Conservation (phyloP, 345 rosid genomes). For the Schrenkiella parvula region DNA sequence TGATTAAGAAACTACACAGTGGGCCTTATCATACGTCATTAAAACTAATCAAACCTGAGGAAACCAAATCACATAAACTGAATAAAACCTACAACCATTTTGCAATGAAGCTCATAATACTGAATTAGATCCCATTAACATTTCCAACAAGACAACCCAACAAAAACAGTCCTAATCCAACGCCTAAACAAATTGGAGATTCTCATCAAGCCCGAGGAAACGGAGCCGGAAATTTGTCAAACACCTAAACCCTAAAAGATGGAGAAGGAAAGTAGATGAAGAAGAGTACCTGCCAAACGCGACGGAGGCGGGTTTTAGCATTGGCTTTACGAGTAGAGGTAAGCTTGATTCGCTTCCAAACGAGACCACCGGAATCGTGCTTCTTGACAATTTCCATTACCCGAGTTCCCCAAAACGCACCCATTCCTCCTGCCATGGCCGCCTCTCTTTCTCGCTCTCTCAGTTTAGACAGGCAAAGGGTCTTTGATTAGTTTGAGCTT, state of each 20-base stretch:
- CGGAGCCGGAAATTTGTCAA: background rate
- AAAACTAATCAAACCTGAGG: background rate
- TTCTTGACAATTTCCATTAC: conserved; percentile 93
- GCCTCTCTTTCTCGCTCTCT: conserved; percentile 18
- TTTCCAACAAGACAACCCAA: background rate
- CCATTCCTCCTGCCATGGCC: conserved; percentile 36
- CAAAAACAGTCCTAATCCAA: background rate
- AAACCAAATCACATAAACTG: background rate
- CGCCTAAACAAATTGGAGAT: background rate
- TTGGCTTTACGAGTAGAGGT: conserved; percentile 91
- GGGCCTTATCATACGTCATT: background rate
- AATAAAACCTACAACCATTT: background rate
- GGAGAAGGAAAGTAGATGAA: background rate
- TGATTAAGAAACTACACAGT: background rate
- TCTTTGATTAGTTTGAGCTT: conserved; percentile 48
- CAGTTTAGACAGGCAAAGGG: conserved; percentile 45
- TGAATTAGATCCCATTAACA: background rate
- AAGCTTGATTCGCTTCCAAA: conserved; percentile 94
- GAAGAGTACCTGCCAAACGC: conserved; percentile 81
- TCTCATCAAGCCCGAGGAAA: background rate
- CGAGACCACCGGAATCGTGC: conserved; percentile 88
- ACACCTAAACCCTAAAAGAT: conserved; percentile 21
- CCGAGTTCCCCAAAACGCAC: conserved; percentile 81
- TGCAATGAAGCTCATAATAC: background rate
- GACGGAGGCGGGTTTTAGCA: conserved; percentile 91